These are phyloP conservation scores for Hypoxylon sp. DNA, from an alignment of 2,329 filamentous ascomycete species.

Conservation along the genomic window DNA sequence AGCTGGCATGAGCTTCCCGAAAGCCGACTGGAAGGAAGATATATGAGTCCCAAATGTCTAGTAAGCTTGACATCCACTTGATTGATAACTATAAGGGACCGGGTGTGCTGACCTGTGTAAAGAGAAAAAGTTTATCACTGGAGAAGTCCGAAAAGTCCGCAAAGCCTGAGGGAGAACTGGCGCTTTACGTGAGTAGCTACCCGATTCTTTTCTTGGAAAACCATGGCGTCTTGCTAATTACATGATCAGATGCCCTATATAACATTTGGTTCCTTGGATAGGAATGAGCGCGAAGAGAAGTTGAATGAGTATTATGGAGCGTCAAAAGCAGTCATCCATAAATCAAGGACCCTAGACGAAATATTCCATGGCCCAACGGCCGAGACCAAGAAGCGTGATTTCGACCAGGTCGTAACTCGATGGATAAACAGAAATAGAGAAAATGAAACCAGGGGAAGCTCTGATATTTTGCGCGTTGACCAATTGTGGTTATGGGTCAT, in stretches of 20 bases:
- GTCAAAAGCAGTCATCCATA: neutral
- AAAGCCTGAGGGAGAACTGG: no score
- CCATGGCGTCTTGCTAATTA: neutral
- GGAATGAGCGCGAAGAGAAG: neutral
- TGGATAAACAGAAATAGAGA: neutral
- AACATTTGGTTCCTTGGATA: neutral
- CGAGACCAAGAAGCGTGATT: slow-evolving; percentile 1
- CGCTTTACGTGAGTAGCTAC: no score
- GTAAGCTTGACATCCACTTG: neutral
- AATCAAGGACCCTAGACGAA: slow-evolving; percentile 7
- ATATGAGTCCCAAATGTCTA: slow-evolving; percentile 10
- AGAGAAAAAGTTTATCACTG: no score
- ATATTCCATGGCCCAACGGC: neutral
- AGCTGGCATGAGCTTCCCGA: slow-evolving; percentile 16
- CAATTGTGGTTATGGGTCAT: slow-evolving; percentile 11
- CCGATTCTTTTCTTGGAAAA: neutral
- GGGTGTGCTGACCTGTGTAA: no score
- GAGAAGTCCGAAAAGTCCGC: no score
- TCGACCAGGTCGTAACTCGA: slow-evolving; percentile 5
- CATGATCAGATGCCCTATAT: neutral
- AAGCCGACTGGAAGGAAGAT: neutral
- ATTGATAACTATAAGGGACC: no score
- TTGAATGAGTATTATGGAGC: neutral
- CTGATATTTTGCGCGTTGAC: slow-evolving; percentile 7
- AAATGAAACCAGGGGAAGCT: neutral